A percentile compares a stretch with the other conserved stretches of the same genome.
phyloP scores from a whole-genome alignment of 148 eudicot species.

The Camellia granthamiana region DNA sequence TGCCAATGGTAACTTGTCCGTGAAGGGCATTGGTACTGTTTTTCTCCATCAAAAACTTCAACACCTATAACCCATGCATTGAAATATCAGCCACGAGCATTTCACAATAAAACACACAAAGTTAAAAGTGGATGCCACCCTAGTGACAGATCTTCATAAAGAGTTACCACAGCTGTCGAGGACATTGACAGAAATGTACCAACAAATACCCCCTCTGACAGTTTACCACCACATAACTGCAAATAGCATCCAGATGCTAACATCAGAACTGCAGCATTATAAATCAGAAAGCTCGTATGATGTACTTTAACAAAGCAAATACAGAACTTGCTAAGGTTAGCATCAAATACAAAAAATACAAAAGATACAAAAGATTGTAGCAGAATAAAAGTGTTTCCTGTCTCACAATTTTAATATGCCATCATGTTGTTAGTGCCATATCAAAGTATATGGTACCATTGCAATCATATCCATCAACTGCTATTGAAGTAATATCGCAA shows the following conservation, averaged over 20 bases:
- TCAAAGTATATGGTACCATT: not conserved
- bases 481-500: not conserved
- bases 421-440: not conserved
- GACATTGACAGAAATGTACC: constrained; percentile 90
- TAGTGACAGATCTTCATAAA: constrained; percentile 7
- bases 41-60: constrained; percentile 89
- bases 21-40: constrained; percentile 70
- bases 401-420: constrained; percentile 1
- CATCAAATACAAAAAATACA: not conserved
- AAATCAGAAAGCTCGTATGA: not conserved
- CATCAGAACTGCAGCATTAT: constrained; percentile 13
- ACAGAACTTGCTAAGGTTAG: not conserved
- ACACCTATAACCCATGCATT: constrained; percentile 39
- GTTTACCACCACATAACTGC: constrained; percentile 86
- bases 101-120: not conserved
- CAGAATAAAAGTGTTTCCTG: not conserved
- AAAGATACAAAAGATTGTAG: not conserved
- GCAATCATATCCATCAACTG: constrained; percentile 4
- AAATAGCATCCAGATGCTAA: constrained; percentile 20
- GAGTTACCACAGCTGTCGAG: constrained; percentile 86
- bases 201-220: constrained; percentile 85
- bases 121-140: not conserved
- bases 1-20: constrained; percentile 91
- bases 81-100: constrained; percentile 7
- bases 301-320: not conserved